Base-by-base conservation (phyloP, 768 basidiomycete genomes). In the Leccinum variicolor region DNA sequence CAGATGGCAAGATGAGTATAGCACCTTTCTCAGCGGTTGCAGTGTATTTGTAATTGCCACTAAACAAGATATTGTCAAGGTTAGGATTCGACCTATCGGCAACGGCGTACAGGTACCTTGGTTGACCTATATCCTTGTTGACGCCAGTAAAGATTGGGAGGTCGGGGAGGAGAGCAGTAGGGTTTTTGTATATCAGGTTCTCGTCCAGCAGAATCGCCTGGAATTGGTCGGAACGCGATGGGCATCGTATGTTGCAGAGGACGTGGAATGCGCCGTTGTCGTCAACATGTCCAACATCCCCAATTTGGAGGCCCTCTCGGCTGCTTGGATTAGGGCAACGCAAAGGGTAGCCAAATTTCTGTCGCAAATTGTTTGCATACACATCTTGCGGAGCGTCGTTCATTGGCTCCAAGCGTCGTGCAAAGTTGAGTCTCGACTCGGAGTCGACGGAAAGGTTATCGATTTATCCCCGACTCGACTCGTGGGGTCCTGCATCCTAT, bases 281-380 rank as follows among this genome's bases (percentile, higher is more conserved):
- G 6, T 66, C 65, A 14, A 76, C 50, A 26, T 70, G 60, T 8
- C 72, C 72, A 8, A 76, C 69, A 57, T 76, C 75, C 1, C 74
- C 74, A 15, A 76, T 72, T 26, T 58, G 66, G 15, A 72, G 54
- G 1, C 74, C 73, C 15, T 74, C 70, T 10, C 29, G 28, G n/a
- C 45, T 36, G 29, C 67, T 56, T 4, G 68, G 66, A 14, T 66
- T 63, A 4, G 74, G 74, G 33, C 57, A 55, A 64, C 67, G 72
- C 14, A 74, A 56, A 13, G 71, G 71, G 53, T 69, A 69, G 1
- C 74, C 75, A 23, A 17, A 26, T 61, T 60, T 3, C 56, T 60
- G 53, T 53, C 26, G 17, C 34, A 55, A 14, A 53, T 51, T 58
- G 3, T 50, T 46, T n/a, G 58, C 55, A 36, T 68, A 70, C 9